Base-by-base conservation (phyloP, 768 basidiomycete genomes). In the Crepidotus variabilis region DNA sequence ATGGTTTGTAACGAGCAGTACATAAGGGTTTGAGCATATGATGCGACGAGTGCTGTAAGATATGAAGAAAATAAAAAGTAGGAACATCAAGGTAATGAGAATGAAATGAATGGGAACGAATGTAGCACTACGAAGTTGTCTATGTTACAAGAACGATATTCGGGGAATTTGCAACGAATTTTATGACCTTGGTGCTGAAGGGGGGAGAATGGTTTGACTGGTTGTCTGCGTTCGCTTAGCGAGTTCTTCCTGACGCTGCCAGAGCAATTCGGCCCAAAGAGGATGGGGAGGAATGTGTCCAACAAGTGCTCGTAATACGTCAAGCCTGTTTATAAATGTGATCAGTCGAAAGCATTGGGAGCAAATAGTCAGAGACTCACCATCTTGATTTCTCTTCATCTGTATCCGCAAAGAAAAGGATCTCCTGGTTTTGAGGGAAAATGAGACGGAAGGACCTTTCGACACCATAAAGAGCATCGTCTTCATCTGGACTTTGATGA, bases 211-310 rank as follows among this genome's bases (percentile, higher is more conserved):
- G 8, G 60, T 50, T 49, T 67, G 67, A 36, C 67, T 66, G 8
- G 65, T 62, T 22, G 65, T 60, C 49, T 65, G 56, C 57, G 65
- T 64, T 28, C 69, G 71, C 56, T 76, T 77, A 23, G 69, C 54
- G 21, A 74, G 61, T 51, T 83, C 82, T 54, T 82, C 79, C 62
- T 92, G 90, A 48, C 86, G 81, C 68, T 93, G 88, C 90, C 91
- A 92, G 39, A 93, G 70, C 36, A 96, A 75, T 73, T 96, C 94
- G 2, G 88, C 94, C 94, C 94, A 97, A 11, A 97, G 74, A 2
- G 92, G 92, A 68, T 95, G 92, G 2, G 91, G 89, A 8, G 94
- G 94, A 62, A 97, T 94, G 56, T 85, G 87, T 7, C 93, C 93
- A 57, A 96, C 85, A 35, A 96, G 77, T 0, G 92, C 90, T 50